Base-by-base conservation (phyloP, 2,329 filamentous ascomycete species). In the Thermoascus crustaceus region DNA sequence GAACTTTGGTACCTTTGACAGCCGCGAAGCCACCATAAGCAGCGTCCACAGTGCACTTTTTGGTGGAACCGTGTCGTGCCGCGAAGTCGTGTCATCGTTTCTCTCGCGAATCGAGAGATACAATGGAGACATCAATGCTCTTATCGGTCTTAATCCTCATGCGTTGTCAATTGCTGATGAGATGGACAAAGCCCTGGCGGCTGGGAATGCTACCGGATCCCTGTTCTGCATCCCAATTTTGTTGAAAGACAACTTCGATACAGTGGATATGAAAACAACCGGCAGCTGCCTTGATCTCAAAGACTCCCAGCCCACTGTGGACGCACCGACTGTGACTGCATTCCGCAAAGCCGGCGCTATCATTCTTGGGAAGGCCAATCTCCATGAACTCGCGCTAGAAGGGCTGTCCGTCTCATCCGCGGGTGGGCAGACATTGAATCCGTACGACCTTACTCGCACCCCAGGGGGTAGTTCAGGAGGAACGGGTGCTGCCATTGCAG, bases 191-290 rank as follows among this genome's bases (percentile, higher is more conserved):
- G n/a, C n/a, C n/a, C n/a, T n/a, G n/a, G n/a, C n/a, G n/a, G n/a
- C n/a, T n/a, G n/a, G n/a, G n/a, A n/a, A n/a, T n/a, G n/a, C n/a
- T n/a, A n/a, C n/a, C n/a, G n/a, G n/a, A n/a, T n/a, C n/a, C n/a
- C 58, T 80, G 1, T 76, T 78, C 50, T 76, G 76, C 50, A 63
- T 80, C 11, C 75, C 76, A 0, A 54, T 76, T 5, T 44, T 80
- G 2, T 52, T 79, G 13, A 80, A 80, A 47, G 76, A 80, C 53
- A 79, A 78, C 45, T 77, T 68, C 47, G 71, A 78, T 36, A 70
- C 71, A 0, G 47, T 52, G 0, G 66, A 67, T 9, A 68, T 75
- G 56, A 65, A 66, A 21, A 79, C 75, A 0, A 79, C 75, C 0
- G 75, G 68, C 1, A 71, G 64, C 2, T 71, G 60, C 46, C 45